Evolutionary conservation across 169 alveolate species (phyloP), one percentile per base, ranked within the genome.

Genomic region (Babesia bigemina): DNA sequence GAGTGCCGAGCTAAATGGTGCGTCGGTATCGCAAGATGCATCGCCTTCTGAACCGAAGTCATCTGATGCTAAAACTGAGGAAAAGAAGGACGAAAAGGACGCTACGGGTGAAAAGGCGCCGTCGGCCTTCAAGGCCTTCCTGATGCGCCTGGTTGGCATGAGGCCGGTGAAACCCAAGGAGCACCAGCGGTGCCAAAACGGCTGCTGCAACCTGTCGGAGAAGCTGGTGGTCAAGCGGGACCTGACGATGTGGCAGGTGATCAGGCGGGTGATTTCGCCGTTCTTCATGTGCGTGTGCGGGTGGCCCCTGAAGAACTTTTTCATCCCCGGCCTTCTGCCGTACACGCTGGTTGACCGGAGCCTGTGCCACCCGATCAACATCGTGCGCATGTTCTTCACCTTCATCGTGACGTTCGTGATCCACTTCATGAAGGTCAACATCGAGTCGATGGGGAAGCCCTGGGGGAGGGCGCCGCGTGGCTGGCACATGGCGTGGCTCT

Each of bases 321-420:
- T 55, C 49, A 33, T 14, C 9, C 86, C 86, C 7, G 66, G 78
- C 3, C 47, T 77, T 17, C 21, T 77, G 33, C 86, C 86, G 22
- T 77, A 77, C 44, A 28, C 74, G 16, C 22, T 77, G 29, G 39
- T 77, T 11, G 79, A 77, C 21, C 0, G 73, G 47, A 70, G 42
- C 14, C 22, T 22, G 44, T 56, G 63, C 22, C 65, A 52, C 28
- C 59, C 62, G 12, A 29, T 77, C 28, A 77, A 44, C 65, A 28
- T 77, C 49, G 24, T 36, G 24, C 28, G 26, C 11, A 44, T 59
- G 60, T 70, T 53, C 36, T 61, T 77, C 58, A n/a, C 58, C 19
- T n/a, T 77, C 44, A n/a, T 42, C 13, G 65, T 63, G 9, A 48
- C 86, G 21, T 21, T 63, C 24, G 13, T 60, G 12, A 56, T 77